Base-by-base conservation (phyloP, 2,329 filamentous ascomycete genomes). In the Aspergillus sp. region DNA sequence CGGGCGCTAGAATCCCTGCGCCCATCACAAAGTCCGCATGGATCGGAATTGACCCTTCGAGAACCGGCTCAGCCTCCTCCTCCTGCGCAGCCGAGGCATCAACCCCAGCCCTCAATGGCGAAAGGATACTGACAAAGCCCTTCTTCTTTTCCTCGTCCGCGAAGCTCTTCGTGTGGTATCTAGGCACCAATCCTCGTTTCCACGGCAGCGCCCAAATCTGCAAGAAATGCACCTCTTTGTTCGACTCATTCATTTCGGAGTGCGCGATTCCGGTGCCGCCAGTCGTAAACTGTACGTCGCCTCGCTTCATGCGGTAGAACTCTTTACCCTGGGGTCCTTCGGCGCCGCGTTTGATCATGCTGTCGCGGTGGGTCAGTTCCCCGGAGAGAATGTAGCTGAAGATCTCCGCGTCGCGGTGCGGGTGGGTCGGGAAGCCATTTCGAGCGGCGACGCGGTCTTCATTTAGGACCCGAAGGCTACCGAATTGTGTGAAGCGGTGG, bases 131-230 rank as follows among this genome's bases (percentile, higher is more conserved):
- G 22, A 94, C 84, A 65, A 96, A 89, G 16, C 76, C 85, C 68
- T 87, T 82, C 59, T 83, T 81, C 82, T 96, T 96, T 61, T 84
- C 82, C 59, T 87, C 89, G 52, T 96, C 91, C 53, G 80, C 77
- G 67, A 92, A 96, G 63, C 85, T 84, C 61, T 81, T 82, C 4
- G 90, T 95, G 74, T 92, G 89, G 72, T 96, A 96, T 45, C 84
- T 82, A 1, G 92, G 92, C 51, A 82, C 82, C 52, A 96, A 81
- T 0, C 90, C 88, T 22, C 82, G 78, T 73, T 87, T 87, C 84
- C 91, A 93, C 0, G 91, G 91, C 53, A 91, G 80, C 1, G 88
- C 91, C 92, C 91, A 96, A 68, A 96, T 96, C 76, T 96, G 92
- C 36, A 96, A 78, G 71, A 96, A 96, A 72, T 96, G 91, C 12